Evolutionary conservation across 2,329 filamentous ascomycete species (phyloP), one percentile per base, ranked within the genome.

Genomic region (Ophiostoma piceae): DNA sequence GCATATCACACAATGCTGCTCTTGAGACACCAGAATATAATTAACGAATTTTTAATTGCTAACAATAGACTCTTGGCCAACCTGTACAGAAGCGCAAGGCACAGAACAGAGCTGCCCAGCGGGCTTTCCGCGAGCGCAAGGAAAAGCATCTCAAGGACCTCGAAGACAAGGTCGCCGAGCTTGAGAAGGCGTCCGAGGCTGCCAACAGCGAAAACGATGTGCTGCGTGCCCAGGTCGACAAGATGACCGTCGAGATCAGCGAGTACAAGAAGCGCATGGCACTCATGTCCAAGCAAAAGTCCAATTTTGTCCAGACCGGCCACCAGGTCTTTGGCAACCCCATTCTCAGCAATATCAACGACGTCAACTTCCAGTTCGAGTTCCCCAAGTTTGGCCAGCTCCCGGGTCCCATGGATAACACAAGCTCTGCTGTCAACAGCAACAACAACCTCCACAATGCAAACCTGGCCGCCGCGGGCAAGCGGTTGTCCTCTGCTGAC

Each of bases 61-160:
- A 62, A 62, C 57, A 16, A 62, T 19, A 19, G 57, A 32, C 57
- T 14, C 57, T 16, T 65, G 62, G 62, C 29, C 39, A 43, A 66
- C 68, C 22, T 12, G 41, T 11, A 66, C 76, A 96, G 92, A 96
- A 96, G 82, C 90, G 93, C 75, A 99, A 99, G 82, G 95, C 95
- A 11, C 94, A 97, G 77, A 97, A 97, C 75, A 88, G 94, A 74
- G 94, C 94, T 12, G 94, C 94, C 4, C 94, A 97, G 80, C 88
- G 94, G 71, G 94, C 94, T 7, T 97, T 97, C 84, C 88, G 94
- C 69, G 94, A 97, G 79, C 91, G 94, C 73, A 97, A 97, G 80
- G 94, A 97, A 79, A 94, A 91, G 81, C 94, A 96, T 76, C 79
- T 96, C 66, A 92, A 92, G 78, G 90, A 94, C 74, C 84, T 96